phyloP scores from a whole-genome alignment of 2,329 filamentous ascomycete species.

The Knoxdaviesia proteae region DNA sequence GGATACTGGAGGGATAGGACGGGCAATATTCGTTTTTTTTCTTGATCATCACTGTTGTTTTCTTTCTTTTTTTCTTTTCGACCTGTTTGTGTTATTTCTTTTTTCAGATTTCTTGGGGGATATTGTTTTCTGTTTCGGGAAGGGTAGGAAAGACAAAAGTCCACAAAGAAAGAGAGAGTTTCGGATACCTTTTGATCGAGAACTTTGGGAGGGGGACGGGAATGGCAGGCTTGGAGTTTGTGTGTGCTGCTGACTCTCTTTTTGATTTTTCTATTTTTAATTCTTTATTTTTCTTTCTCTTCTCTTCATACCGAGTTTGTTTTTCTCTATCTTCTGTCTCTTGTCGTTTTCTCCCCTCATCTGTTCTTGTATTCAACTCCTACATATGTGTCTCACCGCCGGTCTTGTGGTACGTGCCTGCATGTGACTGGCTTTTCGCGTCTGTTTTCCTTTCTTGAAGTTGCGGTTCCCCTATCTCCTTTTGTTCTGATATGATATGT shows the following conservation, averaged over 20 bases:
- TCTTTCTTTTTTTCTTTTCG: slow-evolving; percentile 5
- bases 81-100: slow-evolving; percentile 8
- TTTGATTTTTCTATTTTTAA: slow-evolving; percentile 5
- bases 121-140: not conserved
- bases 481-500: not conserved
- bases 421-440: no score
- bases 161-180: no score
- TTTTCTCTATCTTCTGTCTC: slow-evolving; percentile 1
- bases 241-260: not conserved
- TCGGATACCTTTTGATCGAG: no score
- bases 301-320: slow-evolving; percentile 1
- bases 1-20: slow-evolving; percentile 1
- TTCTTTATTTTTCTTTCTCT: slow-evolving; percentile 4
- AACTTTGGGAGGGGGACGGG: no score
- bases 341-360: slow-evolving; percentile 1
- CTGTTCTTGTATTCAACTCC: slow-evolving; percentile 1
- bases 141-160: no score
- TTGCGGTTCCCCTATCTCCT: not conserved
- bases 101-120: slow-evolving; percentile 2
- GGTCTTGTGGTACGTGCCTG: no score
- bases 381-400: not conserved
- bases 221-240: not conserved
- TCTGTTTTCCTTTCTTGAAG: not conserved
- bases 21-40: slow-evolving; percentile 5
- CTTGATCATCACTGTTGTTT: slow-evolving; percentile 5